These are phyloP conservation scores for Medicago arabica DNA, from an alignment of 306 rosid species.

Conservation along the genomic window DNA sequence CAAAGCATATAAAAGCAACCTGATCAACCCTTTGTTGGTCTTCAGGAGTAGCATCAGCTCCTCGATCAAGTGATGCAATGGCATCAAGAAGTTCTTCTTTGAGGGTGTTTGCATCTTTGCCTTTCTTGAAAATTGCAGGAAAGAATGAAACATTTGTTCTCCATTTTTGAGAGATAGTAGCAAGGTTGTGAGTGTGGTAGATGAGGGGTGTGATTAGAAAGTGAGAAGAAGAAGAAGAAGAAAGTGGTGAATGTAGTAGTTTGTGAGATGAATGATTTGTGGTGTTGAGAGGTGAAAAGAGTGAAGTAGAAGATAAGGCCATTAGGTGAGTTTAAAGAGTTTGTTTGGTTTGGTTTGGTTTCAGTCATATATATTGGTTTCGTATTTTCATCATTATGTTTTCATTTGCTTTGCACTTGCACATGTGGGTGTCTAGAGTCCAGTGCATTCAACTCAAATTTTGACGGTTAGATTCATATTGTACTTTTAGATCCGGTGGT, in stretches of 20 bases:
- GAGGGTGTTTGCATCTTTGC: constrained; percentile 60
- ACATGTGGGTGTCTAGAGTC: neutral
- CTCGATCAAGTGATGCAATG: constrained; percentile 79
- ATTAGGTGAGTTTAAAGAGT: neutral
- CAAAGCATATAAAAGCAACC: constrained; percentile 40
- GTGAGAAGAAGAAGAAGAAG: constrained; percentile 28
- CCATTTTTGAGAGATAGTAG: constrained; percentile 59
- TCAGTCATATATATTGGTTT: neutral
- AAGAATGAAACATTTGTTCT: constrained; percentile 71
- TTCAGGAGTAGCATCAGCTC: constrained; percentile 81
- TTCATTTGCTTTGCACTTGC: no score
- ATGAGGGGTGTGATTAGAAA: constrained; percentile 49
- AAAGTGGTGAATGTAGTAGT: constrained; percentile 29
- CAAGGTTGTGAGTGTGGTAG: constrained; percentile 28
- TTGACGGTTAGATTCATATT: neutral
- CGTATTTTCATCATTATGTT: neutral
- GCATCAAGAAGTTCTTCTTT: constrained; percentile 83
- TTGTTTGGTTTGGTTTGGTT: neutral
- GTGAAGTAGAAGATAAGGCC: constrained; percentile 62
- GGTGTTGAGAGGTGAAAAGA: constrained; percentile 44
- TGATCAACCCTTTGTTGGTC: constrained; percentile 75
- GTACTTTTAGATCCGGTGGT: neutral
- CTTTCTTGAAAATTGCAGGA: constrained; percentile 64
- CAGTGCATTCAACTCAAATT: neutral
- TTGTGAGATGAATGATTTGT: constrained; percentile 32